Percentiles rank a stretch among this genome's conserved stretches.
Conservation (phyloP, 768 basidiomycete species). For the Suillus ampliporus region DNA sequence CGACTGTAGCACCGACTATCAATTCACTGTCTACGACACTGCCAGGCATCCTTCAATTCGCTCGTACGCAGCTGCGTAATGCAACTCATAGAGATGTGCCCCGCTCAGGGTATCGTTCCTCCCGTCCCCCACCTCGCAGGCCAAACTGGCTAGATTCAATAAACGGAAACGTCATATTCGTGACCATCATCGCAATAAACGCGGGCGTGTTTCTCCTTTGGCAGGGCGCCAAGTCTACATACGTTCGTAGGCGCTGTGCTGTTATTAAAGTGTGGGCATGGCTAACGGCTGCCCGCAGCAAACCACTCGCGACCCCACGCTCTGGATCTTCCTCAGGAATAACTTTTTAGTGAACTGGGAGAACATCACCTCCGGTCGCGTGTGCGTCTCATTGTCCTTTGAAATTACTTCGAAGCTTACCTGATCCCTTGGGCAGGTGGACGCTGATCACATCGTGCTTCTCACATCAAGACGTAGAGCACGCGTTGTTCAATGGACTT, state of each 20-base stretch:
- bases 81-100: constrained; percentile 30
- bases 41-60: constrained; percentile 21
- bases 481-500: constrained; percentile 79
- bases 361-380: constrained; percentile 67
- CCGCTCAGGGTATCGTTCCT: constrained; percentile 19
- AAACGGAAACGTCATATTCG: constrained; percentile 59
- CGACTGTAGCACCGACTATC: background rate
- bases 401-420: constrained; percentile 8
- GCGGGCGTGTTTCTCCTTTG: constrained; percentile 65
- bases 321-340: constrained; percentile 55
- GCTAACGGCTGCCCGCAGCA: constrained; percentile 29
- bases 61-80: constrained; percentile 17
- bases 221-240: constrained; percentile 45
- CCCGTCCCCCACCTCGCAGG: constrained; percentile 21
- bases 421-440: constrained; percentile 56
- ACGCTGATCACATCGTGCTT: constrained; percentile 73
- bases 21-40: constrained; percentile 7
- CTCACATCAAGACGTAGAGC: constrained; percentile 65
- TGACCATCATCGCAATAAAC: constrained; percentile 68
- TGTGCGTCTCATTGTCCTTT: constrained; percentile 50
- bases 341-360: constrained; percentile 69
- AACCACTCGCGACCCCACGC: constrained; percentile 45
- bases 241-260: constrained; percentile 36
- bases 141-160: constrained; percentile 53
- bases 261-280: background rate